phyloP scores from a whole-genome alignment of 352 stramenopile genomes.

The Phytophthora syringae region DNA sequence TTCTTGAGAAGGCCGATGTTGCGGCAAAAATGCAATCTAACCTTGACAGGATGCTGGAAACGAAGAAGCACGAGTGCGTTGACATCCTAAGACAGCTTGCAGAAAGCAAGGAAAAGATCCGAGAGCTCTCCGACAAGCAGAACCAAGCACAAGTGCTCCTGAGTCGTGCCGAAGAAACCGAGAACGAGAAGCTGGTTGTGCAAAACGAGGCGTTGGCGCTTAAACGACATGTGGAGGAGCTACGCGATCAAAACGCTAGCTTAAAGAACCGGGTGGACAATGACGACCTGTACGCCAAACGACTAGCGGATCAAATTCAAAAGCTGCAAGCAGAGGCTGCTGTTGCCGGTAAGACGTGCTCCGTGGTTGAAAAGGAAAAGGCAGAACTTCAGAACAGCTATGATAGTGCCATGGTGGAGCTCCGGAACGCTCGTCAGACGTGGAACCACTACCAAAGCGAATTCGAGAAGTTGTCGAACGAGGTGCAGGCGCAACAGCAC shows the following conservation, averaged over 20 bases:
- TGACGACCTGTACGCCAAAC: slow-evolving; percentile 46
- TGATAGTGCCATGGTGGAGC: slow-evolving; percentile 54
- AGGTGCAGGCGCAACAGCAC: slow-evolving; percentile 64
- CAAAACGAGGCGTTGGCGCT: slow-evolving; percentile 68
- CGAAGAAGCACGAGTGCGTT: slow-evolving; percentile 59
- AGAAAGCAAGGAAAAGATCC: slow-evolving; percentile 58
- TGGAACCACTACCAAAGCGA: slow-evolving; percentile 77
- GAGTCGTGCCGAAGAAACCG: slow-evolving; percentile 56
- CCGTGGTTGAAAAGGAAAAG: slow-evolving; percentile 58
- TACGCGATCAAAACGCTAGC: slow-evolving; percentile 68
- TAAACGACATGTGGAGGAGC: slow-evolving; percentile 64
- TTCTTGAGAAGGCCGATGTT: slow-evolving; percentile 43
- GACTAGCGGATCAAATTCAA: slow-evolving; percentile 58
- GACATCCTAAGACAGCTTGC: slow-evolving; percentile 50
- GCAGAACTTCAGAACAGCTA: slow-evolving; percentile 60
- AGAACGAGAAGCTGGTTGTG: slow-evolving; percentile 71
- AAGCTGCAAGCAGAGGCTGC: slow-evolving; percentile 51
- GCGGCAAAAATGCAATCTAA: slow-evolving; percentile 48
- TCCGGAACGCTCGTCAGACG: slow-evolving; percentile 65
- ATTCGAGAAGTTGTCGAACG: slow-evolving; percentile 75
- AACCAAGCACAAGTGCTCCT: slow-evolving; percentile 48
- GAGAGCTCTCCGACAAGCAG: slow-evolving; percentile 44
- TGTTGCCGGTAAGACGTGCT: slow-evolving; percentile 41
- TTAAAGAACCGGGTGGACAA: slow-evolving; percentile 65
- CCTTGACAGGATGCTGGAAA: slow-evolving; percentile 54